Evolutionary conservation across 2,329 filamentous ascomycete species (phyloP).

Genomic region (Ilyonectria sp.): DNA sequence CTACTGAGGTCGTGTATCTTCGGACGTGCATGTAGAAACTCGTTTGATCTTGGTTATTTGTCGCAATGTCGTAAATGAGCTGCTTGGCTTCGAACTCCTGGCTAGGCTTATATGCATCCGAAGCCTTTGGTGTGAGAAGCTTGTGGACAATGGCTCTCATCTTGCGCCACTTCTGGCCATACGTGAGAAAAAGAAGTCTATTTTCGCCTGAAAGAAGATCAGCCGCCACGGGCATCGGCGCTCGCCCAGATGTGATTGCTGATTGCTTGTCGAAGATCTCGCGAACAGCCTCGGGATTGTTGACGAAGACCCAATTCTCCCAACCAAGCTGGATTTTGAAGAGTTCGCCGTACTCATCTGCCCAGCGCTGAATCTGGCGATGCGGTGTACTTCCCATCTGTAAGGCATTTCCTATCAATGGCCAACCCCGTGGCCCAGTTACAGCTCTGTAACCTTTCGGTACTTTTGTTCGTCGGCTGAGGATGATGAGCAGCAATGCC

Average conservation of each 20-base stretch:
- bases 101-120: slow-evolving; percentile 19
- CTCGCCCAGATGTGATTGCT: slow-evolving; percentile 26
- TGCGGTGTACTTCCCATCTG: slow-evolving; percentile 26
- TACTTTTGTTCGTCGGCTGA: background rate
- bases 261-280: slow-evolving; percentile 37
- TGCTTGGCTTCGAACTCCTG: slow-evolving; percentile 34
- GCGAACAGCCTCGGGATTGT: slow-evolving; percentile 24
- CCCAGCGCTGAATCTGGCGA: slow-evolving; percentile 25
- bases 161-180: slow-evolving; percentile 32
- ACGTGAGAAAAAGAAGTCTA: slow-evolving; percentile 21
- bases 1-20: slow-evolving; percentile 27
- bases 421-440: slow-evolving; percentile 11
- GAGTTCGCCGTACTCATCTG: slow-evolving; percentile 26
- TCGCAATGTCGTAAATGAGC: slow-evolving; percentile 25
- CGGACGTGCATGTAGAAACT: slow-evolving; percentile 31
- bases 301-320: slow-evolving; percentile 34
- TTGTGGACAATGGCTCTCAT: slow-evolving; percentile 23
- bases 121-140: slow-evolving; percentile 21
- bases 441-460: slow-evolving; percentile 1
- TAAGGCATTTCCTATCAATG: slow-evolving; percentile 20
- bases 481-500: background rate
- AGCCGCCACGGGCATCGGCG: slow-evolving; percentile 25
- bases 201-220: slow-evolving; percentile 27
- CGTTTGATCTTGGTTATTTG: slow-evolving; percentile 16
- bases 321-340: slow-evolving; percentile 26